A percentile compares a stretch with the other conserved stretches of the same genome.
Evolutionary conservation across 441 rosid species (phyloP).

Genomic region (Aquilaria agallochum): DNA sequence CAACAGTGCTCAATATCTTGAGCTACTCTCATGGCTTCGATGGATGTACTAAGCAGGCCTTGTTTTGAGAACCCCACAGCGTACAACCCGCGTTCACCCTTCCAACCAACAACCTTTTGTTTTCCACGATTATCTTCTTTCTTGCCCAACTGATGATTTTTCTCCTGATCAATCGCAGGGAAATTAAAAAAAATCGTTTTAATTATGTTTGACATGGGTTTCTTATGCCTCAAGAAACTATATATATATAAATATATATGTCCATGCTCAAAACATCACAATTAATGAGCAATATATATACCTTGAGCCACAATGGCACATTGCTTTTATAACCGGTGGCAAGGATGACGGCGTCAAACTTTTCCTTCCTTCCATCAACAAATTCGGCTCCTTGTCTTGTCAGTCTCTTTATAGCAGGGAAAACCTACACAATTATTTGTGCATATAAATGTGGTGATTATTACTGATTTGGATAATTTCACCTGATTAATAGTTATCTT

Average conservation of each 20-base stretch:
- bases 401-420: slow-evolving; percentile 48
- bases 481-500: no score
- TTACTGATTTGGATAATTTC: no score
- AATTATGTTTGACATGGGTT: no score
- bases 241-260: no score
- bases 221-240: no score
- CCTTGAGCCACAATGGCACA: slow-evolving; percentile 83
- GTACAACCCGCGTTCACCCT: slow-evolving; percentile 71
- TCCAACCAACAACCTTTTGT: slow-evolving; percentile 42
- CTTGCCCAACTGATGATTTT: no score
- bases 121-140: no score
- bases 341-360: slow-evolving; percentile 65
- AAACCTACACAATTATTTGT: slow-evolving; percentile 32
- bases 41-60: slow-evolving; percentile 70
- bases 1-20: slow-evolving; percentile 34
- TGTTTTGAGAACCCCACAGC: slow-evolving; percentile 77
- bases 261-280: no score
- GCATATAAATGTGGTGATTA: no score
- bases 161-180: no score
- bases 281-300: no score
- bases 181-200: no score
- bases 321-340: slow-evolving; percentile 93
- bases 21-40: slow-evolving; percentile 60
- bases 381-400: slow-evolving; percentile 38
- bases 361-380: slow-evolving; percentile 52